Evolutionary conservation across 1,284 basidiomycete species (phyloP), one percentile per base, ranked within the genome.

Genomic region (Leccinum variabile): DNA sequence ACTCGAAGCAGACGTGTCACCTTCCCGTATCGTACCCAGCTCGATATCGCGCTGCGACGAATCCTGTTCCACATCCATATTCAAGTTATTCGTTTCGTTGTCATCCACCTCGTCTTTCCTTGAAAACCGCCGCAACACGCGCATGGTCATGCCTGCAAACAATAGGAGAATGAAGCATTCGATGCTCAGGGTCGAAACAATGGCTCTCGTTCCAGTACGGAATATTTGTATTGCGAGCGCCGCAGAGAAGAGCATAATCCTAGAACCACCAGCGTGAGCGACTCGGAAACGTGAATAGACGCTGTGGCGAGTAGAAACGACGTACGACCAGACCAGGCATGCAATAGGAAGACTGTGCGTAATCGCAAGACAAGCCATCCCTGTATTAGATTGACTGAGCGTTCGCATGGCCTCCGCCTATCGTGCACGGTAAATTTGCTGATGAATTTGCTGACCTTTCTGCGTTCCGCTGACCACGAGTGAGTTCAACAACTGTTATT

Each of bases 251-350:
- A 68, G 37, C 4, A 6, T 37, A 8, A 67, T 67, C 18, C 66
- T 70, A 28, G 7, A 46, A 35, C 7, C 13, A 18, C 11, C 22
- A 9, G 32, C 8, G 7, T 55, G 13, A 59, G 32, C 11, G 14
- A 46, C 18, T 22, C 18, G 11, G 44, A 13, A 46, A 22, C 18
- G 44, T 46, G 18, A 37, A 35, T 14, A 16, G 9, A 46, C 4
- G 1, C 5, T 18, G 13, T 3, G 8, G 25, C 14, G 39, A 8
- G 1, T 0, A 2, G 13, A 18, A 22, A 28, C 11, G 37, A 70
- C 66, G n/a, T 50, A 67, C 66, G 66, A 68, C 68, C 66, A 69
- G 14, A 69, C n/a, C n/a, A 70, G 63, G 7, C 6, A 63, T 7
- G 66, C 66, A 10, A 67, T 54, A 1, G 66, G 68, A 18, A 70